Evolutionary conservation across 2,329 filamentous ascomycete genomes (phyloP).

Genomic region (Apiospora pterosperma): DNA sequence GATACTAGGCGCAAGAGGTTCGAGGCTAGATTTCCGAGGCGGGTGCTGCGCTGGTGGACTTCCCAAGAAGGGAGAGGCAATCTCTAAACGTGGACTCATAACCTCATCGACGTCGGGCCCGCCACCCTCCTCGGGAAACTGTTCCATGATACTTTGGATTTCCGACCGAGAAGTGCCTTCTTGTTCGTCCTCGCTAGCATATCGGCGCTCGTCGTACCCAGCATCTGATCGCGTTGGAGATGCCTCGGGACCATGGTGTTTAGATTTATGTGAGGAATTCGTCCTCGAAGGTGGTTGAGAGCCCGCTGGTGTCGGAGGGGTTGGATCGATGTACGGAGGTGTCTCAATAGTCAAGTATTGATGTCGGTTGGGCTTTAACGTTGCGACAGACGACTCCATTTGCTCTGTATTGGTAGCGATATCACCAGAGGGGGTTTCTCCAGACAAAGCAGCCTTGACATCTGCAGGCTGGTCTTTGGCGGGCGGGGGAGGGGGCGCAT

Average conservation of each 20-base stretch:
- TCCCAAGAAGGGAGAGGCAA: conserved; percentile 75
- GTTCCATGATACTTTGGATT: conserved; percentile 97
- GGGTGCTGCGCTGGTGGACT: conserved; percentile 65
- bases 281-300: conserved; percentile 58
- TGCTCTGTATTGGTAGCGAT: conserved; percentile 18
- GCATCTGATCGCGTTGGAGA: conserved; percentile 55
- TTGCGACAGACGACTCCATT: conserved; percentile 46
- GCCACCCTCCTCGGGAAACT: conserved; percentile 75
- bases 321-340: conserved; percentile 52
- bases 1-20: conserved; percentile 57
- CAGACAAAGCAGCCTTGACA: neutral
- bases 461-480: neutral
- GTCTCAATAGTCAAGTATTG: conserved; percentile 48
- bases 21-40: conserved; percentile 81
- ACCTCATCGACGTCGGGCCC: conserved; percentile 76
- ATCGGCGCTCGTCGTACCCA: conserved; percentile 55
- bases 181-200: conserved; percentile 58
- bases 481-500: neutral
- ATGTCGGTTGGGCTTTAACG: conserved; percentile 43
- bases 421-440: neutral
- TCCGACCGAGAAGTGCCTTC: conserved; percentile 70
- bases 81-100: conserved; percentile 84
- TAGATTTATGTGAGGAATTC: conserved; percentile 51
- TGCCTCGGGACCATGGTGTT: conserved; percentile 36
- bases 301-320: conserved; percentile 51